Conservation (phyloP, 805 yeast genomes). For the Priceomyces melissophilus region DNA sequence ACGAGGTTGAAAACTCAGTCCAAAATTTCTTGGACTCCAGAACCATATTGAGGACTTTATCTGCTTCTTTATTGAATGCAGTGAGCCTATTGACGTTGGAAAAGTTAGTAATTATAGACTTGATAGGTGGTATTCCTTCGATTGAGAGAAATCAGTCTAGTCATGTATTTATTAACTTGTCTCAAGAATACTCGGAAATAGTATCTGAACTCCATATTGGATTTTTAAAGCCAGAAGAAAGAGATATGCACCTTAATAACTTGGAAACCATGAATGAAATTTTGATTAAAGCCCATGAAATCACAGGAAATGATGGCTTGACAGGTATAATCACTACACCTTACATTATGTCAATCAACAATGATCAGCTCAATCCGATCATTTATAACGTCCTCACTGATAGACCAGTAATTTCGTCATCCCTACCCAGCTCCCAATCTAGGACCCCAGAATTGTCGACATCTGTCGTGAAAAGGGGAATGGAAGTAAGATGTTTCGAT, state of each 20-base stretch:
- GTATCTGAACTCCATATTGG: constrained; percentile 62
- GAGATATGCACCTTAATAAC: constrained; percentile 62
- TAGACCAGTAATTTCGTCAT: constrained; percentile 84
- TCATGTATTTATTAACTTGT: constrained; percentile 82
- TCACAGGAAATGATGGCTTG: constrained; percentile 37
- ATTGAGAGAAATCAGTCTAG: constrained; percentile 74
- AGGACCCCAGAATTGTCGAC: constrained; percentile 66
- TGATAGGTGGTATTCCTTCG: constrained; percentile 88
- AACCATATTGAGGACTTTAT: constrained; percentile 22
- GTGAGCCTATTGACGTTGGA: constrained; percentile 57
- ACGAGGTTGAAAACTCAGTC: constrained; percentile 26
- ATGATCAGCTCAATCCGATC: constrained; percentile 70
- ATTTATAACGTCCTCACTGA: constrained; percentile 89
- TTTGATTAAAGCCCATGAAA: constrained; percentile 47
- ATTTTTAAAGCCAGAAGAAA: constrained; percentile 39
- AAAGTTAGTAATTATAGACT: constrained; percentile 75
- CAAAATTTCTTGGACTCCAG: constrained; percentile 25
- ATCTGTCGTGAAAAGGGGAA: constrained; percentile 76
- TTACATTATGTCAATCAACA: constrained; percentile 55
- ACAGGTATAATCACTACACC: constrained; percentile 91
- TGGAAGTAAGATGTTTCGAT: constrained; percentile 48
- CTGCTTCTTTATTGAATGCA: constrained; percentile 21
- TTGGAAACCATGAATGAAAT: constrained; percentile 61
- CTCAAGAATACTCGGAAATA: constrained; percentile 74
- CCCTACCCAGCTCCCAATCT: constrained; percentile 64